Conservation (phyloP, 2,329 filamentous ascomycete genomes). For the Elsinoe batatas region DNA sequence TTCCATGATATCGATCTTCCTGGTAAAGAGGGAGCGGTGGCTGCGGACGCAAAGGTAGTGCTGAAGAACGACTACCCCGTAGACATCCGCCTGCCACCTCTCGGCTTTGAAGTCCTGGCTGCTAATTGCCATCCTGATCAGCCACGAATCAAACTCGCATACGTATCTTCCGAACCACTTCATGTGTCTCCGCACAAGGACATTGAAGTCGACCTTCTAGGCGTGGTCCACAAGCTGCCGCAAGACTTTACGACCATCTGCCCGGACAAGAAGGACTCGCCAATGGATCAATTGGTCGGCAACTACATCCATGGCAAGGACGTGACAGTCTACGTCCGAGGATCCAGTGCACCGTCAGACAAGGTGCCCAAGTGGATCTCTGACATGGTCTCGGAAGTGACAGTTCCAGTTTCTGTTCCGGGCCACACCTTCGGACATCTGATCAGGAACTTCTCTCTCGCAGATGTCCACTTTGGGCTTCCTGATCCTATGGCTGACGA, state of each 20-base stretch:
- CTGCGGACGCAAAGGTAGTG: slow-evolving; percentile 64
- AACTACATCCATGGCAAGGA: slow-evolving; percentile 73
- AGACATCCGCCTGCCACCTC: slow-evolving; percentile 62
- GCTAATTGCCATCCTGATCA: slow-evolving; percentile 66
- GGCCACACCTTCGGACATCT: slow-evolving; percentile 71
- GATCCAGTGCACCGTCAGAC: slow-evolving; percentile 55
- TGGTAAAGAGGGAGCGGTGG: slow-evolving; percentile 55
- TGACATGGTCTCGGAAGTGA: slow-evolving; percentile 70
- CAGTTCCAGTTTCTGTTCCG: slow-evolving; percentile 73
- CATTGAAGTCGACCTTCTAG: slow-evolving; percentile 60
- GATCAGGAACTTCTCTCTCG: slow-evolving; percentile 78
- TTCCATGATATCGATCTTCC: slow-evolving; percentile 59
- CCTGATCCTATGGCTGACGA: slow-evolving; percentile 73
- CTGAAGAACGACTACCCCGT: slow-evolving; percentile 71
- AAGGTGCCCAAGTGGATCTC: slow-evolving; percentile 74
- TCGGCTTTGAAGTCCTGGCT: slow-evolving; percentile 77
- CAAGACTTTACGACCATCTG: slow-evolving; percentile 62
- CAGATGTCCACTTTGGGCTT: slow-evolving; percentile 74
- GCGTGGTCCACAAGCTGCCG: slow-evolving; percentile 63
- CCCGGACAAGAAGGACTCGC: slow-evolving; percentile 67
- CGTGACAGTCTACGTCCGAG: slow-evolving; percentile 73
- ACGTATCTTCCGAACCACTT: slow-evolving; percentile 59
- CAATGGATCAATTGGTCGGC: slow-evolving; percentile 70
- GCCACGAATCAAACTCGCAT: slow-evolving; percentile 66
- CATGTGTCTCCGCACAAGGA: slow-evolving; percentile 58